Percentiles rank a stretch among this genome's conserved stretches.
phyloP scores from a whole-genome alignment of 257 asterid genomes.

The Mitragyna speciosa region DNA sequence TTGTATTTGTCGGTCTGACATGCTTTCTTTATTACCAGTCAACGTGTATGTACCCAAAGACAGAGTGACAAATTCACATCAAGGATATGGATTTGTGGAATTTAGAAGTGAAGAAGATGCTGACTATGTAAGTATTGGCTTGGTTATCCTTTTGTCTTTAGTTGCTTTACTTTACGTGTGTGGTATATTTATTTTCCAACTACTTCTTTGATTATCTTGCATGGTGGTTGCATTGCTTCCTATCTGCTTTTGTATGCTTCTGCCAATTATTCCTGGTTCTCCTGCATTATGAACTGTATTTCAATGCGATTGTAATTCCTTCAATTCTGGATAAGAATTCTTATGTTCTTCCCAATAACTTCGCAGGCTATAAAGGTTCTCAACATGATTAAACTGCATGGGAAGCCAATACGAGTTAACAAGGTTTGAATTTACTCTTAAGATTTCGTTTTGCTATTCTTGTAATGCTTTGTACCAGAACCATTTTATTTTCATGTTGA shows the following conservation, averaged over 20 bases:
- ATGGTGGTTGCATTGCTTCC: not conserved
- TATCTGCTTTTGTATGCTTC: not conserved
- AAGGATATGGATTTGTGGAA: constrained; percentile 95
- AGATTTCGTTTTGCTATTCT: not conserved
- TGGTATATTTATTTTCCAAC: not conserved
- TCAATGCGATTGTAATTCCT: not conserved
- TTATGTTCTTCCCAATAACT: not conserved
- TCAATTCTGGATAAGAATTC: not conserved
- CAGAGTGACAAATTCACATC: constrained; percentile 90
- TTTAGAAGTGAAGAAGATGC: constrained; percentile 99
- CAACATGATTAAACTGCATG: constrained; percentile 84
- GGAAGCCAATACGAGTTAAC: constrained; percentile 89
- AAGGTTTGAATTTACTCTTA: constrained; percentile 51
- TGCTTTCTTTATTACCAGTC: constrained; percentile 35
- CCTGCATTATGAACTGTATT: not conserved
- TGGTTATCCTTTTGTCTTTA: constrained; percentile 14
- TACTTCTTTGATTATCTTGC: no score
- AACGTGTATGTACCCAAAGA: constrained; percentile 98
- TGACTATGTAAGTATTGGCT: constrained; percentile 63
- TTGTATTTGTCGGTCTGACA: constrained; percentile 9
- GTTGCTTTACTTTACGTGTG: not conserved
- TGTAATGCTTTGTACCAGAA: not conserved
- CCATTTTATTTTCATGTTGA: constrained; percentile 1
- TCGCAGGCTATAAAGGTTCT: constrained; percentile 89
- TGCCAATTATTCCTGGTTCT: not conserved